Evolutionary conservation across 768 basidiomycete species (phyloP), one percentile per base, ranked within the genome.

Genomic region (Hysterangium stoloniferum): DNA sequence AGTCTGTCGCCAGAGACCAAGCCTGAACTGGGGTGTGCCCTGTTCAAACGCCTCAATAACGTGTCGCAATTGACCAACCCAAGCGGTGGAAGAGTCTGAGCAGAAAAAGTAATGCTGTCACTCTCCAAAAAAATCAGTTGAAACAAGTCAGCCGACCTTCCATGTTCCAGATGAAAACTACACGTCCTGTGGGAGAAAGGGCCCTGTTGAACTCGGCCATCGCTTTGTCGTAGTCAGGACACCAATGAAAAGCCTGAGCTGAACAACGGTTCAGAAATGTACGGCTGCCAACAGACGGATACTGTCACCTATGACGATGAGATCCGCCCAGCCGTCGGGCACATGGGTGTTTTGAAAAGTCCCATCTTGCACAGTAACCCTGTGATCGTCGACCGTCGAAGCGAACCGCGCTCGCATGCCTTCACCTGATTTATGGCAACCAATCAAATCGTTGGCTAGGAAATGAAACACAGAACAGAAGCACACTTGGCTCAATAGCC

Each of bases 171-270:
- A 94, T 79, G 50, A 89, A 73, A 4, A 74, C 82, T 15, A 86
- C 73, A 1, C 74, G 65, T 2, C 89, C 89, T n/a, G 67, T 66
- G 0, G 87, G 84, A 60, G 85, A 86, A 43, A 96, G 72, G 56
- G 93, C 78, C 28, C 90, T 79, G 6, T 79, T 74, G 57, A 95
- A 87, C 62, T 96, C 93, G 0, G 66, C 66, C 17, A 78, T 73
- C 0, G 93, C 90, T 46, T 69, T 71, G 40, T 79, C 75, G 61
- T 81, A 84, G 62, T 93, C 78, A 8, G 84, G 84, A 55, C 86
- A 87, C 94, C 94, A 97, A 68, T 97, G 94, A 64, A 84, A 96
- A 13, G 94, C 94, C 82, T 94, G 62, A 38, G 27, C 9, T 17
- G 22, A 35, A 17, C 17, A 25, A 41, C 19, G 48, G 6, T 20